phyloP scores from a whole-genome alignment of 2,329 filamentous ascomycete genomes.

The Thelonectria discophora region DNA sequence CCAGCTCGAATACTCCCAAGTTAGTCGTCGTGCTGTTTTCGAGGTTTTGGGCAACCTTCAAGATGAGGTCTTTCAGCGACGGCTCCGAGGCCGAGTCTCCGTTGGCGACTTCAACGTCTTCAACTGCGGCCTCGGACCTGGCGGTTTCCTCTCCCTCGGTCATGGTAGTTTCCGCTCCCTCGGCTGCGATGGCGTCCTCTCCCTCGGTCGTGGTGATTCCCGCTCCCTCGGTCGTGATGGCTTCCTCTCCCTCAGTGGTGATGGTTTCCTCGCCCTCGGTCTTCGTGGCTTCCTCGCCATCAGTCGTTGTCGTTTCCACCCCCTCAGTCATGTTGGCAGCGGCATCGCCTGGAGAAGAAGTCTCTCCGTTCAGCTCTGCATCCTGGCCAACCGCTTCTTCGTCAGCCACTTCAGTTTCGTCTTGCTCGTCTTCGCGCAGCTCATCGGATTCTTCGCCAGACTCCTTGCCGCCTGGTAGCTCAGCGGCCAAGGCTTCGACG shows the following conservation, averaged over 20 bases:
- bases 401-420: constrained; percentile 11
- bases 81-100: constrained; percentile 23
- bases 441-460: constrained; percentile 29
- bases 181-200: no score
- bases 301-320: not conserved
- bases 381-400: not conserved
- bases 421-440: constrained; percentile 9
- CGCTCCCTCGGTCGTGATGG: no score
- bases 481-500: constrained; percentile 56
- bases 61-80: constrained; percentile 59
- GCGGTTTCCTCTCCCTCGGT: constrained; percentile 9
- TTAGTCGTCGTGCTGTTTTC: constrained; percentile 52
- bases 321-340: not conserved
- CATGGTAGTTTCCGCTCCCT: not conserved
- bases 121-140: not conserved
- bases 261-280: not conserved
- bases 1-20: constrained; percentile 60
- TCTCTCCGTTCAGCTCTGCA: constrained; percentile 6
- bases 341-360: no score
- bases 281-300: constrained; percentile 15
- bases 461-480: constrained; percentile 42
- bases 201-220: not conserved
- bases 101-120: not conserved
- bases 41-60: constrained; percentile 59
- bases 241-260: no score